Evolutionary conservation across 2,329 filamentous ascomycete species (phyloP), one percentile per base, ranked within the genome.

Genomic region (Trichoderma sp.): DNA sequence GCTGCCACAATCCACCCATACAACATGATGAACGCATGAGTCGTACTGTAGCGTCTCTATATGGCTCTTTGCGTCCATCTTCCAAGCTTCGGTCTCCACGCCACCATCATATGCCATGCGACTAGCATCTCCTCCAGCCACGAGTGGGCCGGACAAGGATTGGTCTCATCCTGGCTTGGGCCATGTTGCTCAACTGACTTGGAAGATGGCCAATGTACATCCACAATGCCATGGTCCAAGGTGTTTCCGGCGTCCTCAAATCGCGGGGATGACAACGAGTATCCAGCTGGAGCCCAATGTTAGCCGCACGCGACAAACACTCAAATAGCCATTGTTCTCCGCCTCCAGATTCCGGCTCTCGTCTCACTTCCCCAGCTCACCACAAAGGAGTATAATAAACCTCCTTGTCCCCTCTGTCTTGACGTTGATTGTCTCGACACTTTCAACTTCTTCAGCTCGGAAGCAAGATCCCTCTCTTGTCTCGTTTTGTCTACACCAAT

Each of bases 261-360:
- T 65, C 62, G 51, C 30, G 61, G 69, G 36, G 47, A 58, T 53
- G 47, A 51, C 34, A 21, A 51, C 6, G 34, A 66, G 53, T 53
- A 30, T 70, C 15, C 24, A 58, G 64, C 34, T 26, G 65, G 39
- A 70, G 64, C 51, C 63, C 34, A 67, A 69, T 61, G 62, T 68
- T 64, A 47, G 43, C 63, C 60, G 36, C 57, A 66, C 61, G 72
- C 72, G 71, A 71, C 66, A 39, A 39, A 62, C 30, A 63, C 36
- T 12, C 60, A 72, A 68, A 72, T 70, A 71, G 65, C 51, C 64
- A 72, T 74, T 71, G 72, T 75, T 63, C 64, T 57, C 72, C 73
- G 47, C 60, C 61, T 71, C 69, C 62, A 67, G 30, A 67, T 24
- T 71, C 70, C 71, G 64, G 36, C 43, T 60, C 43, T 28, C 62